Conservation (phyloP, 164 flowering plant species). For the Dillenia turbinata region DNA sequence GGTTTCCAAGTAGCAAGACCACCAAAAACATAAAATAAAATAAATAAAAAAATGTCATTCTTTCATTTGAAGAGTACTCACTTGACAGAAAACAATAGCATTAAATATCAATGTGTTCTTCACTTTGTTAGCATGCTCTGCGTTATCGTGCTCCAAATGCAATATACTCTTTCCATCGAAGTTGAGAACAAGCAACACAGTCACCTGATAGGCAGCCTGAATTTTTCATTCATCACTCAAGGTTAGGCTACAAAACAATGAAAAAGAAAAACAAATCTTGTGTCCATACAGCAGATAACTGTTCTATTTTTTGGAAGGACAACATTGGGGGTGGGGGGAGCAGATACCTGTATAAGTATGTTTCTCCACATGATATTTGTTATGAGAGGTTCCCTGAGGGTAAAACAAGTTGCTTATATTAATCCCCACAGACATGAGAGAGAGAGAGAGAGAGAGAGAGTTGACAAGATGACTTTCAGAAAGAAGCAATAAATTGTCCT, state of each 20-base stretch:
- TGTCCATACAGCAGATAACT: neutral
- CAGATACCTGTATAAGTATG: constrained; percentile 66
- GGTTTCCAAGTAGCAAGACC: too few species aligned
- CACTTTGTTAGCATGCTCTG: constrained; percentile 42
- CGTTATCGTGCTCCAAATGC: constrained; percentile 22
- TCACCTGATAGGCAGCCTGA: constrained; percentile 94
- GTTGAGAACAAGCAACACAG: constrained; percentile 68
- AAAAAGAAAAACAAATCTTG: neutral
- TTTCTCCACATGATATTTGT: constrained; percentile 99
- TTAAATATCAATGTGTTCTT: constrained; percentile 90
- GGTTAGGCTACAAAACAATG: neutral
- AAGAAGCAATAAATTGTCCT: too few species aligned
- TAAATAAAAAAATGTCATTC: too few species aligned
- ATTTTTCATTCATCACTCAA: constrained; percentile 9
- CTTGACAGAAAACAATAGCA: constrained; percentile 89
- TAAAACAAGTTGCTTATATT: neutral
- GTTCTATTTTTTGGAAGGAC: too few species aligned
- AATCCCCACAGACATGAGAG: too few species aligned
- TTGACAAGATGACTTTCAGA: too few species aligned
- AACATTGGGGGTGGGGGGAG: neutral
- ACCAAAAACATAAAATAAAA: too few species aligned
- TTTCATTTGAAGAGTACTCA: constrained; percentile 20
- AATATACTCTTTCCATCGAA: constrained; percentile 57
- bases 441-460: too few species aligned
- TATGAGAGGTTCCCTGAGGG: constrained; percentile 81